Evolutionary conservation across 1,139 yeast genomes (phyloP).

Genomic region (Lodderomyces jiufengensis): DNA sequence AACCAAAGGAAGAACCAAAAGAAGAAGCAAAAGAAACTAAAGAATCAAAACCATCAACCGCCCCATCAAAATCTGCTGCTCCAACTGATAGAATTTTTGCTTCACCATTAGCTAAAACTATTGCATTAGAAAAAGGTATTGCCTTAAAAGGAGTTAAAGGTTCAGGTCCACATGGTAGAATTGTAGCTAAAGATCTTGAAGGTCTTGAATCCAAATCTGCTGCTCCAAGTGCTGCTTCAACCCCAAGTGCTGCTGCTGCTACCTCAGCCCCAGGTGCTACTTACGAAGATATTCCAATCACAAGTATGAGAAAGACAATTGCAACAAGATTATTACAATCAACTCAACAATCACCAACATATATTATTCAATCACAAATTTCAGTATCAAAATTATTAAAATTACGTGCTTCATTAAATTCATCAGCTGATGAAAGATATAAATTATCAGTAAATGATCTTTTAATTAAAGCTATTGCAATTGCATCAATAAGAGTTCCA

Average conservation of each 20-base stretch:
- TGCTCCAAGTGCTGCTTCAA: constrained; percentile 36
- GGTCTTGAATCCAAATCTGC: constrained; percentile 44
- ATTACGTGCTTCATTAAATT: constrained; percentile 86
- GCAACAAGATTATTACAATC: constrained; percentile 86
- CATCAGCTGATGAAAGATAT: constrained; percentile 81
- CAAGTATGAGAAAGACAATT: constrained; percentile 91
- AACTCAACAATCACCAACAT: constrained; percentile 84
- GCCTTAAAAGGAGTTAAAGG: constrained; percentile 83
- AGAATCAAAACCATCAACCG: constrained; percentile 21
- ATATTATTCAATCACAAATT: constrained; percentile 82
- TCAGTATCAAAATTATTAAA: constrained; percentile 88
- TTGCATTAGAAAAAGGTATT: constrained; percentile 91
- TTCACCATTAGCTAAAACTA: constrained; percentile 89
- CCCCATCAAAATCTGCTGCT: constrained; percentile 19
- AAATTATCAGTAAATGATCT: constrained; percentile 92
- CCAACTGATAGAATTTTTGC: constrained; percentile 75
- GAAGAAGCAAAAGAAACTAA: constrained; percentile 23
- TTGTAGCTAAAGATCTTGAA: constrained; percentile 87
- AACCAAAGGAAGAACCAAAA: constrained; percentile 19
- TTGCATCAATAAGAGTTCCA: constrained; percentile 87
- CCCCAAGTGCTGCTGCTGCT: constrained; percentile 38
- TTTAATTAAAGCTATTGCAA: constrained; percentile 89
- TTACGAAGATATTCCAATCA: constrained; percentile 79
- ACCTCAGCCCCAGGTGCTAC: constrained; percentile 51
- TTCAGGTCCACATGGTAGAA: constrained; percentile 93